Evolutionary conservation across 2,329 filamentous ascomycete genomes (phyloP), one percentile per base, ranked within the genome.

Genomic region (Alternaria atra): DNA sequence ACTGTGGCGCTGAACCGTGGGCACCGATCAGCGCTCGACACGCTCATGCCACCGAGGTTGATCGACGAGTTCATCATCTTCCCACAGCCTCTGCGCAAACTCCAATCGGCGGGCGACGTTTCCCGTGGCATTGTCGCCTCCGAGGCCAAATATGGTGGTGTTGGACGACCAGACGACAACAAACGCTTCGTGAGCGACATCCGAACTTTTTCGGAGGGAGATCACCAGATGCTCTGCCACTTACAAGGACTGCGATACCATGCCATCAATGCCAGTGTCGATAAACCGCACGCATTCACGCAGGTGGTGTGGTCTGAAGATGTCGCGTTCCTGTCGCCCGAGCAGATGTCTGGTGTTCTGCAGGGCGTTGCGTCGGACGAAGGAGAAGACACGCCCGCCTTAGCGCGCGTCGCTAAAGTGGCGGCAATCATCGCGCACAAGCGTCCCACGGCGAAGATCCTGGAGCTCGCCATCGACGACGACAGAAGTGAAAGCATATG

Each of bases 21-120:
- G 13, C 54, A 56, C 20, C 68, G 67, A 29, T 55, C 66, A 29
- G 10, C 55, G 44, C 27, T 25, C 20, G 53, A 55, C 20, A 44
- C 60, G 35, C 13, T 30, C 39, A 37, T 32, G 46, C 42, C 42
- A 29, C 20, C 29, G 30, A 6, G 25, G 13, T 10, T 51, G 30
- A 29, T 53, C 40, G 50, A 53, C 17, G 50, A 53, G 25, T n/a
- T 53, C 23, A 17, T 44, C 42, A 25, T 44, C 35, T 39, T 39
- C 35, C 35, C 35, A 17, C 35, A 39, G 10, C 35, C 35, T 13
- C 35, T 39, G n/a, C 35, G 35, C 12, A 13, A 39, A 17, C 35
- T 39, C 35, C 12, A 39, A 17, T 39, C 35, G 6, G 35, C 12
- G n/a, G 35, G 10, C 35, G 35, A 39, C n/a, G 5, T 17, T 6